Percentiles rank a stretch among this genome's conserved stretches.
Evolutionary conservation across 352 stramenopile species (phyloP).

Genomic region (Phytophthora europaea): DNA sequence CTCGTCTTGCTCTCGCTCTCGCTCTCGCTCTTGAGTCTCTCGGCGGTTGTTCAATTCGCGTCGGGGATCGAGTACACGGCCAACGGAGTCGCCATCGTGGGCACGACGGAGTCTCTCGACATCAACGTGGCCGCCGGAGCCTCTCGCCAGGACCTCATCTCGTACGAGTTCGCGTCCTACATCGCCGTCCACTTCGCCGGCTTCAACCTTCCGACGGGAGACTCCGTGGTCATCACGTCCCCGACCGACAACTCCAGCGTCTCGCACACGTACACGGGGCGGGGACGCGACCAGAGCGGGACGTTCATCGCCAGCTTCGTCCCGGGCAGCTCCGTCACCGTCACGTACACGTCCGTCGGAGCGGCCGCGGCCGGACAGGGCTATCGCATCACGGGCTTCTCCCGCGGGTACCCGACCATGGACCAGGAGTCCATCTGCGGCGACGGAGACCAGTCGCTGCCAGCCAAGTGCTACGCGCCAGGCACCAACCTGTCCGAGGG

Average conservation of each 20-base stretch:
- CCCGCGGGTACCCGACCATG: constrained; percentile 47
- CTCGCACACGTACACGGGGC: constrained; percentile 48
- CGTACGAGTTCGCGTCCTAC: constrained; percentile 61
- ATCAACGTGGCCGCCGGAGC: constrained; percentile 35
- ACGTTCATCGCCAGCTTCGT: constrained; percentile 63
- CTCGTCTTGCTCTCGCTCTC: constrained; percentile 14
- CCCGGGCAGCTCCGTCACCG: constrained; percentile 46
- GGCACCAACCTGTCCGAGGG: constrained; percentile 26
- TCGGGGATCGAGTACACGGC: constrained; percentile 39
- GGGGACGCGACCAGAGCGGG: constrained; percentile 40
- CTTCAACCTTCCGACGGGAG: constrained; percentile 62
- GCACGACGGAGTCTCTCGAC: constrained; percentile 42
- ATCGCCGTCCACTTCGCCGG: constrained; percentile 63
- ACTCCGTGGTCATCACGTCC: constrained; percentile 60
- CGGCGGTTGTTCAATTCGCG: constrained; percentile 4
- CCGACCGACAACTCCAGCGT: constrained; percentile 32
- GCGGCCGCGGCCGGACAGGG: constrained; percentile 11
- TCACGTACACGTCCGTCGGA: constrained; percentile 55
- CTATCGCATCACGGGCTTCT: constrained; percentile 59
- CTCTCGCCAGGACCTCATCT: constrained; percentile 47
- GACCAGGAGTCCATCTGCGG: constrained; percentile 59
- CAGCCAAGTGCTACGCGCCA: constrained; percentile 60
- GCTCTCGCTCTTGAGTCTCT: constrained; percentile 19
- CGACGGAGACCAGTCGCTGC: constrained; percentile 54
- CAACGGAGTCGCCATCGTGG: constrained; percentile 50